A percentile compares a stretch with the other conserved stretches of the same genome.
Evolutionary conservation across 108 stramenopile species (phyloP).

Genomic region (Pelagomonas calceolata): DNA sequence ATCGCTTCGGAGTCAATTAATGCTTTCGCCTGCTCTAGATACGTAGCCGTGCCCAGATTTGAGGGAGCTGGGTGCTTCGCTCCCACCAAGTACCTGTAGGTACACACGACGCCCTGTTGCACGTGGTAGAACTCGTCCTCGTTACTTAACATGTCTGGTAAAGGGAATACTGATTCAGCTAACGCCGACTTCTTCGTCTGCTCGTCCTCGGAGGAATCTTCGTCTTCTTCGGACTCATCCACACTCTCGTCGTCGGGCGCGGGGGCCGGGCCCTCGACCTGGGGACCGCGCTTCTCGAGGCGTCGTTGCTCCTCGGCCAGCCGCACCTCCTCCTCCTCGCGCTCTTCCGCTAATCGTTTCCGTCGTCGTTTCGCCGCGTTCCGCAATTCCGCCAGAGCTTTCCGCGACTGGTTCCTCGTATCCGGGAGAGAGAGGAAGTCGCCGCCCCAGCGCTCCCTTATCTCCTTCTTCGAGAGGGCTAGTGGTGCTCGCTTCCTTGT

Average conservation of each 20-base stretch:
- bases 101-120: constrained; percentile 7
- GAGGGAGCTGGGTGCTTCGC: background rate
- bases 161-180: too few relatives aligned
- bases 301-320: too few relatives aligned
- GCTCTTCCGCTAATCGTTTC: background rate
- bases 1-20: background rate
- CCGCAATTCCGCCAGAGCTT: constrained; percentile 7
- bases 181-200: background rate
- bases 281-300: too few relatives aligned
- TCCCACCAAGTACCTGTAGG: constrained; percentile 16
- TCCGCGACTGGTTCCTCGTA: constrained; percentile 4
- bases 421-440: background rate
- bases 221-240: background rate
- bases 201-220: background rate
- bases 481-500: background rate
- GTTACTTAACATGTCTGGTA: too few relatives aligned
- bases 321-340: background rate
- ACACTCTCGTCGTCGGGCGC: background rate
- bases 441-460: background rate
- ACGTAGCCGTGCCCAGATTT: background rate
- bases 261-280: constrained; percentile 2
- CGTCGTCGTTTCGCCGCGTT: constrained; percentile 1
- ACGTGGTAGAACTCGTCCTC: constrained; percentile 21
- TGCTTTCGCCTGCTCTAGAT: constrained; percentile 9
- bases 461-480: constrained; percentile 2